Evolutionary conservation across 257 asterid genomes (phyloP), one percentile per base, ranked within the genome.

Genomic region (Anisodus tanguticus): DNA sequence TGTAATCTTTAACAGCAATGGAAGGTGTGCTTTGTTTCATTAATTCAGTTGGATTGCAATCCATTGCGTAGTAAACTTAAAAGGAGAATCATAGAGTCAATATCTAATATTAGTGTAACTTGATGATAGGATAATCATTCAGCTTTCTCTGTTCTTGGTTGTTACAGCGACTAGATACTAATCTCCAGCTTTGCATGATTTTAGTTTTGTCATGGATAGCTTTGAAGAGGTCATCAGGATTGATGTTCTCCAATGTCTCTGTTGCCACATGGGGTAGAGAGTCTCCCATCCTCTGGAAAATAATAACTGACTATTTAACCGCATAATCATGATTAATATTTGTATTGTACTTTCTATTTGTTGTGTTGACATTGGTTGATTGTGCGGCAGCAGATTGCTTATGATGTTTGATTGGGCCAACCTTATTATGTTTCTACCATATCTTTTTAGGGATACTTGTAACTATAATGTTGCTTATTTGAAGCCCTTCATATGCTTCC

Each of bases 31-130:
- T 39, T 15, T 69, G 53, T 41, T 39, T 69, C 53, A 69, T 69
- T 69, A 39, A 3, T 39, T 69, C 26, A 69, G 53, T 39, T 41
- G 22, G 39, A 69, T 69, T 39, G 26, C 22, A 77, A 77, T 12
- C 47, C 63, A 26, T 53, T 76, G 13, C 3, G 7, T 53, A 77
- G 64, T 19, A 22, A 19, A 51, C 47, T 51, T 41, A 51, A 26
- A 41, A 47, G 63, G 63, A 26, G 49, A 53, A 53, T 16, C 26
- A 16, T 12, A 53, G 81, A 51, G 45, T 19, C 80, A 76, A 22
- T 53, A 51, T 53, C 81, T 17, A 53, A 12, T 76, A 13, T 54
- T 76, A 76, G 63, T 77, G 45, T 55, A 77, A 77, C 81, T 77
- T 77, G 64, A 77, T 76, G 81, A 76, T 26, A 31, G 64, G 49